A percentile compares a stretch with the other conserved stretches of the same genome.
Conservation (phyloP, 306 rosid species). For the Lathyrus aphaca region DNA sequence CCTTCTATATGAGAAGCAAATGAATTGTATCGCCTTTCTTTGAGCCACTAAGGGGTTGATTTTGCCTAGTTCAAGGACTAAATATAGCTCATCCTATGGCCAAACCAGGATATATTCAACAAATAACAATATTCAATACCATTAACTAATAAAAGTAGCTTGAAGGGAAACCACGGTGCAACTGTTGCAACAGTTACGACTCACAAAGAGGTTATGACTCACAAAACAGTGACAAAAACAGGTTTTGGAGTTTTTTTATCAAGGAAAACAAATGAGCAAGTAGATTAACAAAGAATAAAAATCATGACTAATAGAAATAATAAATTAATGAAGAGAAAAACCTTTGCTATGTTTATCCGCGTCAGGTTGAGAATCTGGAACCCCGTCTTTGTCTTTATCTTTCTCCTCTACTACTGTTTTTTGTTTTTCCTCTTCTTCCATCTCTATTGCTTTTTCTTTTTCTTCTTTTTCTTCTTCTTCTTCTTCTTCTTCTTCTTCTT, state of each 20-base stretch:
- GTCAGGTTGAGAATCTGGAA: constrained; percentile 37
- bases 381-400: constrained; percentile 33
- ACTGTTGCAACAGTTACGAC: background rate
- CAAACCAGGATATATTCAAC: no score
- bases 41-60: background rate
- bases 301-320: background rate
- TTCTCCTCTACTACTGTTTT: background rate
- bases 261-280: background rate
- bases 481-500: background rate
- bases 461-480: background rate
- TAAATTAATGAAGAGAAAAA: constrained; percentile 24
- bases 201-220: background rate
- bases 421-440: background rate
- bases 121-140: background rate
- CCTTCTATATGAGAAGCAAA: background rate
- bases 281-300: constrained; percentile 22
- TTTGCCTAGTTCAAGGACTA: background rate
- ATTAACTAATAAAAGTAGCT: background rate
- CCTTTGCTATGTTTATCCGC: constrained; percentile 41
- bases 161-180: background rate
- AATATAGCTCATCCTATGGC: background rate
- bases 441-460: background rate
- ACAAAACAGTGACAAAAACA: constrained; percentile 13
- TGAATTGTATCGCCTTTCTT: background rate
- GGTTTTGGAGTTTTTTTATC: background rate